phyloP scores from a whole-genome alignment of 306 rosid species.

The Acacia confusa region DNA sequence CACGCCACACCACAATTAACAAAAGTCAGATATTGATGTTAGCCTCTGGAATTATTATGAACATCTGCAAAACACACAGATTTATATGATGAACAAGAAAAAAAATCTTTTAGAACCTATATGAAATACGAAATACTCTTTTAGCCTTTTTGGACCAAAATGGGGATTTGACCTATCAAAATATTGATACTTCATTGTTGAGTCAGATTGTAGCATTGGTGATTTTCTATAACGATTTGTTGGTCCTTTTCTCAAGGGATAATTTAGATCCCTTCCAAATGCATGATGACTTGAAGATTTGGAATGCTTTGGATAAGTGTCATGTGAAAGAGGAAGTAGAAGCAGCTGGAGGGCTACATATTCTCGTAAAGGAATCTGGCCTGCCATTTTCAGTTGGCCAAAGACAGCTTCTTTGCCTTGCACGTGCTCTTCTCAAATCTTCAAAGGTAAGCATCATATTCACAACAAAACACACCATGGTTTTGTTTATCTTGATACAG shows the following conservation, averaged over 20 bases:
- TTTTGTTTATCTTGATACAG: constrained; percentile 7
- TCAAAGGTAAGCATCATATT: constrained; percentile 56
- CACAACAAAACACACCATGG: not conserved
- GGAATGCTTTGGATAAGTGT: constrained; percentile 80
- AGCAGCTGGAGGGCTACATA: constrained; percentile 76
- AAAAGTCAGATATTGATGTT: not conserved
- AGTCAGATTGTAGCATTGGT: constrained; percentile 15
- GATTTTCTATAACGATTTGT: constrained; percentile 20
- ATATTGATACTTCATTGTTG: not conserved
- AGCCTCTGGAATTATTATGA: not conserved
- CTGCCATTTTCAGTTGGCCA: constrained; percentile 92
- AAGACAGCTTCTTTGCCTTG: constrained; percentile 93
- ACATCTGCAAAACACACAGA: not conserved
- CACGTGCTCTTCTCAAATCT: constrained; percentile 88
- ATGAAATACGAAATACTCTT: not conserved
- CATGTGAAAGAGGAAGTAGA: constrained; percentile 84
- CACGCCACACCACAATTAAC: not conserved
- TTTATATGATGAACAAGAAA: not conserved
- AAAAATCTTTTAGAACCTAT: not conserved
- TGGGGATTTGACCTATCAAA: not conserved
- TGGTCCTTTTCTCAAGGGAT: constrained; percentile 47
- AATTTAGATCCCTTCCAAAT: constrained; percentile 79
- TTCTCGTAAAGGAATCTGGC: constrained; percentile 69
- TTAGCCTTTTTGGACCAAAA: not conserved
- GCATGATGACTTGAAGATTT: constrained; percentile 67